Conservation (phyloP, 2,329 filamentous ascomycete genomes). For the Fusarium miscanthi region DNA sequence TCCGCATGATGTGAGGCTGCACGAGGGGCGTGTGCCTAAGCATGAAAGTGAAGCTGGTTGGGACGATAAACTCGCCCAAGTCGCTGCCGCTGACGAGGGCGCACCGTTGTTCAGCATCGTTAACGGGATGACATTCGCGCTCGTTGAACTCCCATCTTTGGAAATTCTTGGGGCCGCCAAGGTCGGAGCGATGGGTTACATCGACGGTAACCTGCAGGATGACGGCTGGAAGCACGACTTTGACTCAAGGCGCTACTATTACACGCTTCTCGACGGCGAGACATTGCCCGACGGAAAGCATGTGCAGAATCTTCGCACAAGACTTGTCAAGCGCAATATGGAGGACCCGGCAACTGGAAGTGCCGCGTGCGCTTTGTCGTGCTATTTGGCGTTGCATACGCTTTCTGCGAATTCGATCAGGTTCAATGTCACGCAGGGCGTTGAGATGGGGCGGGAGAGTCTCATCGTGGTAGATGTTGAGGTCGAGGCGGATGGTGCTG, state of each 20-base stretch:
- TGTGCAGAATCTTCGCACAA: conserved; percentile 59
- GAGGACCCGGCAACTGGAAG: conserved; percentile 73
- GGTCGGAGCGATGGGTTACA: conserved; percentile 50
- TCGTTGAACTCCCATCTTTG: conserved; percentile 69
- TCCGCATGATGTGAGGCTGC: conserved; percentile 73
- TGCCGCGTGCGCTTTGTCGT: conserved; percentile 67
- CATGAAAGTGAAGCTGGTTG: conserved; percentile 13
- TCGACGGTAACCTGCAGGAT: conserved; percentile 54
- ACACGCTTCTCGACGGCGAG: conserved; percentile 54
- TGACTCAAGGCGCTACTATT: conserved; percentile 68
- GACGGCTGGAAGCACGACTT: conserved; percentile 63
- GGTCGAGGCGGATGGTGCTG: conserved; percentile 18
- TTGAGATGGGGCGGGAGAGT: conserved; percentile 72
- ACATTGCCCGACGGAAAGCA: conserved; percentile 28
- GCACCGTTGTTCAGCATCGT: conserved; percentile 71
- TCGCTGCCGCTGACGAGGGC: conserved; percentile 49
- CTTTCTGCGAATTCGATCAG: conserved; percentile 43
- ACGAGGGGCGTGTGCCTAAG: conserved; percentile 55
- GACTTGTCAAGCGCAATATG: conserved; percentile 64
- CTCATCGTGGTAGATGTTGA: conserved; percentile 59
- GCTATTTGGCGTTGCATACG: conserved; percentile 60
- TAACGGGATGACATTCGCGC: conserved; percentile 77
- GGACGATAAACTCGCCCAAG: conserved; percentile 39
- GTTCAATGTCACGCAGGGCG: conserved; percentile 70
- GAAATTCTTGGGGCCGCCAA: conserved; percentile 63